Evolutionary conservation across 2,329 filamentous ascomycete species (phyloP), one percentile per base, ranked within the genome.

Genomic region (Xylariales sp.): DNA sequence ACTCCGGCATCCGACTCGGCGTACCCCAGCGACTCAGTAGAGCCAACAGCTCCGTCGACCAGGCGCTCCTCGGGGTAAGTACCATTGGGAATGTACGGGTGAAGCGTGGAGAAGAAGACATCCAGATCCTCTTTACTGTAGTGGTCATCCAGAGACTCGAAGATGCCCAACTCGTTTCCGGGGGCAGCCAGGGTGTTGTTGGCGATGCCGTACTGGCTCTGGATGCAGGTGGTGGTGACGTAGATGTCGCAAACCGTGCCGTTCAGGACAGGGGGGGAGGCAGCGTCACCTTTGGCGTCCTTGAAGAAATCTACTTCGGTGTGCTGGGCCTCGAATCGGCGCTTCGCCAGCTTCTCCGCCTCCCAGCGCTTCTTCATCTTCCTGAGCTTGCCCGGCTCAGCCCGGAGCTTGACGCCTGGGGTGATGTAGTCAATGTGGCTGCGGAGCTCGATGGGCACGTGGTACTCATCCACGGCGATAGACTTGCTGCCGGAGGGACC

Each of bases 121-220:
- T 62, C 48, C 27, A 66, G 50, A 38, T 65, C 61, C 6, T 40
- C 21, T 24, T 55, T 53, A 40, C 59, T 57, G 15, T 58, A 56
- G 39, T 65, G 66, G 30, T 56, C 56, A 33, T 64, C 61, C 15
- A 60, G 46, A 14, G 60, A 56, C 41, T 67, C 59, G 27, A 51
- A 53, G n/a, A 53, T 46, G n/a, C 51, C 51, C 12, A 53, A 46
- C 28, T 52, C 41, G 38, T 53, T 53, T 20, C 51, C 51, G 4
- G 46, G 35, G 5, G 36, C 31, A 13, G 43, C 44, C 3, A 43
- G 42, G 7, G 46, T 45, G 16, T 40, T 45, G 14, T 51, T 46
- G 5, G 48, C 49, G 11, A 53, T 41, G 29, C 46, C 43, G 32
- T 53, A 53, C 38, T 51, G 52, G 5, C 38, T 40, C 42, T 47